Evolutionary conservation across 2,329 filamentous ascomycete species (phyloP).

Genomic region (Knufia petricola): DNA sequence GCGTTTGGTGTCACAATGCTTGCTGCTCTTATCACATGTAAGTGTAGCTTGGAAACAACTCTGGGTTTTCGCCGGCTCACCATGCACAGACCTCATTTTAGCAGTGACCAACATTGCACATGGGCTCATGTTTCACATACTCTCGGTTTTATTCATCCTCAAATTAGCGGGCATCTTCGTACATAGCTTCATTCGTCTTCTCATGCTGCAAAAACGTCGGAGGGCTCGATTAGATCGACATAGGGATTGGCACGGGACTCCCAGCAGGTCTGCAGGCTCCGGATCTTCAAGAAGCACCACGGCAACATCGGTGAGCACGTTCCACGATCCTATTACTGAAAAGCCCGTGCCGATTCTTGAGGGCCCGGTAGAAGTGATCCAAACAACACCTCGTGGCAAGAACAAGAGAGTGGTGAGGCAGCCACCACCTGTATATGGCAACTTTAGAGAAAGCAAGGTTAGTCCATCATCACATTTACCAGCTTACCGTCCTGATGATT

Average conservation of each 20-base stretch:
- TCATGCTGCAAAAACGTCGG: slow-evolving; percentile 51
- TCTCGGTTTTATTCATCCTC: slow-evolving; percentile 69
- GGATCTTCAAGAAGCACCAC: slow-evolving; percentile 55
- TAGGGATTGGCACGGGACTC: slow-evolving; percentile 26
- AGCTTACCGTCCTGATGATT: slow-evolving; percentile 2
- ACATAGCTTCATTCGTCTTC: slow-evolving; percentile 65
- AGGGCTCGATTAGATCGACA: slow-evolving; percentile 26
- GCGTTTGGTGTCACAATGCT: slow-evolving; percentile 56
- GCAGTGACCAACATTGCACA: slow-evolving; percentile 55
- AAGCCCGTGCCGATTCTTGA: slow-evolving; percentile 69
- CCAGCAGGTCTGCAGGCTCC: slow-evolving; percentile 36
- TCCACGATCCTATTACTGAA: slow-evolving; percentile 22
- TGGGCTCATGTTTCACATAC: slow-evolving; percentile 64
- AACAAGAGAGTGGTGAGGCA: slow-evolving; percentile 42
- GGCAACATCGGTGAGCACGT: slow-evolving; percentile 29
- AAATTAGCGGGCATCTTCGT: slow-evolving; percentile 69
- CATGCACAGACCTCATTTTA: slow-evolving; percentile 57
- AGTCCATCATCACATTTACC: slow-evolving; percentile 29
- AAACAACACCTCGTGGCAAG: slow-evolving; percentile 32
- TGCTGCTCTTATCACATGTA: slow-evolving; percentile 56
- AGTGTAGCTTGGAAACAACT: slow-evolving; percentile 27
- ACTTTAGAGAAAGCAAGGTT: slow-evolving; percentile 76
- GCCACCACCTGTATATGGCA: slow-evolving; percentile 73
- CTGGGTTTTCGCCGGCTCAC: slow-evolving; percentile 10
- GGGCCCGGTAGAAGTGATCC: slow-evolving; percentile 62